These are phyloP conservation scores for Limtongia smithiae DNA, from an alignment of 805 yeast species.

Conservation along the genomic window DNA sequence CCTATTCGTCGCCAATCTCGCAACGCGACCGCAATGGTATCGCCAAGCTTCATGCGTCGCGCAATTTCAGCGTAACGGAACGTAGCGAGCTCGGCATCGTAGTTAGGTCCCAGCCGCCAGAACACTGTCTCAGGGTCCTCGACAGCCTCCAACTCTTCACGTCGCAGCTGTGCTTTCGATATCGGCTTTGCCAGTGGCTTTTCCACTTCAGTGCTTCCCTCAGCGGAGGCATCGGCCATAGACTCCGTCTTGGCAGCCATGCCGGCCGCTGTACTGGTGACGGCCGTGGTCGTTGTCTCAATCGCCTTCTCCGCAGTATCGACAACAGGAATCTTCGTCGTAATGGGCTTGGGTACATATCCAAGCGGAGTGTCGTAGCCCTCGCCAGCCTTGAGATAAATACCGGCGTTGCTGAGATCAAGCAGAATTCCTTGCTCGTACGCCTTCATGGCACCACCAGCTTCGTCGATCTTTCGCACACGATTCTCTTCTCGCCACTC, in stretches of 20 bases:
- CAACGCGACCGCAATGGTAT: slow-evolving; percentile 28
- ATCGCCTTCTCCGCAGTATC: slow-evolving; percentile 45
- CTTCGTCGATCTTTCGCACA: slow-evolving; percentile 59
- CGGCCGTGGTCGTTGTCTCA: slow-evolving; percentile 4
- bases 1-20: slow-evolving; percentile 29
- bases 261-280: too few species aligned
- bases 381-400: slow-evolving; percentile 68
- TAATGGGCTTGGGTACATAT: slow-evolving; percentile 16
- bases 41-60: slow-evolving; percentile 28
- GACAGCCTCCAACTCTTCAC: slow-evolving; percentile 3
- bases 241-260: slow-evolving; percentile 1
- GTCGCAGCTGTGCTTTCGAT: background rate
- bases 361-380: slow-evolving; percentile 50
- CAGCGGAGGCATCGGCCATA: background rate
- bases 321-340: slow-evolving; percentile 34
- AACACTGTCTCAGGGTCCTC: slow-evolving; percentile 19
- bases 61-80: slow-evolving; percentile 27
- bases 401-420: slow-evolving; percentile 54
- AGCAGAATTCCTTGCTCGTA: slow-evolving; percentile 67
- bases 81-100: slow-evolving; percentile 21
- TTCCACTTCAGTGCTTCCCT: background rate
- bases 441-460: slow-evolving; percentile 71
- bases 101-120: slow-evolving; percentile 24
- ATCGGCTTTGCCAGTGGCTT: background rate
- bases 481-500: slow-evolving; percentile 71